Evolutionary conservation across 176 grass and related monocot genomes (phyloP).

Genomic region (Avena eriantha): DNA sequence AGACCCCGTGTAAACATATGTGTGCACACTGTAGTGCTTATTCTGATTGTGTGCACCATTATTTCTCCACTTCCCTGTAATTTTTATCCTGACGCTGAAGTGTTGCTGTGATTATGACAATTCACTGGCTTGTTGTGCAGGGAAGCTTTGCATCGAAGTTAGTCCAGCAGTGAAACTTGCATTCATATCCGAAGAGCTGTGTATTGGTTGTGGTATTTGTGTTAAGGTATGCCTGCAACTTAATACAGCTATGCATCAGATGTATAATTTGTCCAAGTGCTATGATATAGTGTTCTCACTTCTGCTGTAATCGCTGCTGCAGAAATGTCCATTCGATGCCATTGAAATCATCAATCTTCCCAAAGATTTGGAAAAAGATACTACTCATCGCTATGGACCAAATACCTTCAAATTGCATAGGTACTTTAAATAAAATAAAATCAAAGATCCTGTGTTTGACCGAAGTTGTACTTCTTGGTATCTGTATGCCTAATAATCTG

Average conservation of each 20-base stretch:
- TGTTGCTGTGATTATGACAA: constrained; percentile 3
- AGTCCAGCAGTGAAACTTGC: constrained; percentile 68
- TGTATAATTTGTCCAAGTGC: constrained; percentile 1
- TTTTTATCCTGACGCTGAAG: neutral
- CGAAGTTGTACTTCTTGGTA: constrained; percentile 12
- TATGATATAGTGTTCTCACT: constrained; percentile 10
- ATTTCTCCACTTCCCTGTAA: constrained; percentile 15
- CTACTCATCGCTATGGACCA: constrained; percentile 92
- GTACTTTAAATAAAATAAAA: constrained; percentile 31
- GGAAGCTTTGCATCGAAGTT: constrained; percentile 97
- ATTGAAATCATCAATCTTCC: constrained; percentile 98
- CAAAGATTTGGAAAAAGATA: constrained; percentile 94
- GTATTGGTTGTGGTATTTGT: constrained; percentile 95
- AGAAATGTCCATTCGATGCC: constrained; percentile 99
- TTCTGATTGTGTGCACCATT: neutral
- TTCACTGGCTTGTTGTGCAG: constrained; percentile 41
- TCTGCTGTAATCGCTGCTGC: constrained; percentile 37
- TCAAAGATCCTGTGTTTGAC: neutral
- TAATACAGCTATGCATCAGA: neutral
- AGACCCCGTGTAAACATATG: neutral
- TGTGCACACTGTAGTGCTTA: neutral
- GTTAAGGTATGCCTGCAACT: constrained; percentile 66
- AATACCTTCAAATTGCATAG: constrained; percentile 98
- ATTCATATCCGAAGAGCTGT: constrained; percentile 96
- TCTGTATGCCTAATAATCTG: constrained; percentile 25